Evolutionary conservation across 202 grass and related monocot species (phyloP).

Genomic region (Carex arenaria): DNA sequence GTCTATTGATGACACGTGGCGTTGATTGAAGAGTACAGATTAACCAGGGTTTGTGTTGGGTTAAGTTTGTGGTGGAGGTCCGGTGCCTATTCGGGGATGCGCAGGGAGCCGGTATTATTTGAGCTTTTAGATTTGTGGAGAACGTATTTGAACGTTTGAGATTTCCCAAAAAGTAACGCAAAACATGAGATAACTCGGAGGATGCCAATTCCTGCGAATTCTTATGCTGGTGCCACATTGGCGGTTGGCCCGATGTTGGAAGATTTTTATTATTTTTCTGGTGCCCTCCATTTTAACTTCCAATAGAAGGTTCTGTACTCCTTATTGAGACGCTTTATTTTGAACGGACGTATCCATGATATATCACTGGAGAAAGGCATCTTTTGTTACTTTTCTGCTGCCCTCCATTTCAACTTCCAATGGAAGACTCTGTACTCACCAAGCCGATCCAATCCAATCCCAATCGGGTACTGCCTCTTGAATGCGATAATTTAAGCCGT

Average conservation of each 20-base stretch:
- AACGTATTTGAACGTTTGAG: too few species aligned
- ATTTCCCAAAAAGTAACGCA: too few species aligned
- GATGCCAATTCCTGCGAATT: too few species aligned
- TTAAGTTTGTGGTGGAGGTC: conserved; percentile 1
- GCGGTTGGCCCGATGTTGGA: neutral
- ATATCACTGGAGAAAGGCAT: too few species aligned
- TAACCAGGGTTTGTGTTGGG: conserved; percentile 25
- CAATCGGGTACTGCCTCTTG: neutral
- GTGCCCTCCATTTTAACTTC: neutral
- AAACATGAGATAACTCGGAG: too few species aligned
- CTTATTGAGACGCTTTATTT: neutral
- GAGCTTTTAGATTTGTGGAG: too few species aligned
- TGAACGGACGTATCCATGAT: too few species aligned
- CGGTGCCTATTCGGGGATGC: neutral
- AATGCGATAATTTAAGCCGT: neutral
- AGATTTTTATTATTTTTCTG: neutral
- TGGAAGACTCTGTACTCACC: neutral
- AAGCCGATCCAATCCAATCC: neutral
- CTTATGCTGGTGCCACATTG: conserved; percentile 1
- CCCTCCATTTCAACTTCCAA: too few species aligned
- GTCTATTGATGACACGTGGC: neutral
- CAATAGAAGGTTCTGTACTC: neutral
- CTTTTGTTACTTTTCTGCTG: too few species aligned
- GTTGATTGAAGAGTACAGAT: neutral
- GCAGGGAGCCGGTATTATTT: too few species aligned